Conservation (phyloP, 345 rosid genomes). For the Hibiscus tridactylites region DNA sequence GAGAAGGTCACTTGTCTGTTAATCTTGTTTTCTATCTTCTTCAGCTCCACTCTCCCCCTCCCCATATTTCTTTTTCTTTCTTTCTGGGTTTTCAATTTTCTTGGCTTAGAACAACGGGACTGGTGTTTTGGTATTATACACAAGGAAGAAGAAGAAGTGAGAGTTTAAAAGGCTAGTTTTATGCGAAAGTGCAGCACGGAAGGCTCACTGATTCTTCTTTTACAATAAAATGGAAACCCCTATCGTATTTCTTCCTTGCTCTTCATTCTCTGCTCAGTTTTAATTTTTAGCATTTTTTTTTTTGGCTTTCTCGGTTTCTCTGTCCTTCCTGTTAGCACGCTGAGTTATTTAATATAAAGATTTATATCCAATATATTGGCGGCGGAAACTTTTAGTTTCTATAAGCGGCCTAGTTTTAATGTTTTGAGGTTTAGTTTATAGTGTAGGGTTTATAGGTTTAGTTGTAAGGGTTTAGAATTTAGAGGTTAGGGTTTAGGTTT, state of each 20-base stretch:
- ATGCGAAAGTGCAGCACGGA: conserved; percentile 4
- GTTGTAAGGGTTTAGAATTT: too few species aligned
- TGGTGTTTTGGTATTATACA: background rate
- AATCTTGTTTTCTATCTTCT: conserved; percentile 86
- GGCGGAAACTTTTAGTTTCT: too few species aligned
- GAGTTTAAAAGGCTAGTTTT: too few species aligned
- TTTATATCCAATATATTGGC: too few species aligned
- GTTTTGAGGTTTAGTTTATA: too few species aligned
- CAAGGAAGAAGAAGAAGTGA: too few species aligned
- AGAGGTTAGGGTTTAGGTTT: too few species aligned
- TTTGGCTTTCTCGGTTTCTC: too few species aligned
- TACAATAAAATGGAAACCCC: conserved; percentile 28
- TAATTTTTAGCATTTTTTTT: conserved; percentile 1
- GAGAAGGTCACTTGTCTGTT: conserved; percentile 84
- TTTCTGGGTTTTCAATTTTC: background rate
- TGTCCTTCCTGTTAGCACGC: background rate
- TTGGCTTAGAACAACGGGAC: background rate
- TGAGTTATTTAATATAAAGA: background rate
- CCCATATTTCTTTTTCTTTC: conserved; percentile 41
- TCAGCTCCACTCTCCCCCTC: conserved; percentile 81
- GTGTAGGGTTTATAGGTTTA: too few species aligned
- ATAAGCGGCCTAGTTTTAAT: too few species aligned
- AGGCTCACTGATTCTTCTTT: conserved; percentile 13
- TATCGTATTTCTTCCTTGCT: conserved; percentile 3
- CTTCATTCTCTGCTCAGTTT: conserved; percentile 16